Evolutionary conservation across 257 asterid genomes (phyloP), one percentile per base, ranked within the genome.

Genomic region (Gynochthodes officinalis): DNA sequence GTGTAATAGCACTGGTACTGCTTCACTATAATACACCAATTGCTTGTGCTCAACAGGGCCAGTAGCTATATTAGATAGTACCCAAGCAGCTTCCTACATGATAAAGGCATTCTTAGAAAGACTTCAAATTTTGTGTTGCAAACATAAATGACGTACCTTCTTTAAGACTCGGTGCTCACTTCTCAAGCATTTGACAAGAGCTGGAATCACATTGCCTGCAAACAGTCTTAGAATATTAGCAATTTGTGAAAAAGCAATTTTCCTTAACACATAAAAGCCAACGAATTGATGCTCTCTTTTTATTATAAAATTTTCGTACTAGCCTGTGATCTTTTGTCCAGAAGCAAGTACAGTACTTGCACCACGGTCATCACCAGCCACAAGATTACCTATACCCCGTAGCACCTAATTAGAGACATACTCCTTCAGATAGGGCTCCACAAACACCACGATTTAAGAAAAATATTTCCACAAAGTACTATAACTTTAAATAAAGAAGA

Each of bases 31-130:
- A 75, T 86, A 87, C 79, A 95, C 88, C 77, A 92, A 50, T 66
- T 70, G 84, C 76, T 95, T 95, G 77, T 85, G 95, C 81, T 90
- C 99, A 33, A 83, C 62, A 21, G 98, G 90, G 75, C 97, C 97
- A 63, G 97, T 91, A 58, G 97, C 97, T 73, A 94, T 67, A 35
- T 94, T 94, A 25, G 99, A 94, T 53, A 94, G 78, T 79, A 84
- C 99, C 99, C 99, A 94, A 43, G 99, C 88, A 67, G 97, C 89
- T 86, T 94, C 97, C 99, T 92, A 75, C 43, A 76, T 52, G 64
- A n/a, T 68, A 11, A 39, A 23, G 54, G 61, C 50, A 43, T 43
- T 74, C 65, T 40, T 1, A 23, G 57, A 60, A 44, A 39, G 25
- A 49, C 40, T 28, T 39, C 48, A 44, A 7, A 55, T 40, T 30